These are phyloP conservation scores for Yamadazyma atlantica DNA, from an alignment of 1,139 yeast species.

Conservation along the genomic window DNA sequence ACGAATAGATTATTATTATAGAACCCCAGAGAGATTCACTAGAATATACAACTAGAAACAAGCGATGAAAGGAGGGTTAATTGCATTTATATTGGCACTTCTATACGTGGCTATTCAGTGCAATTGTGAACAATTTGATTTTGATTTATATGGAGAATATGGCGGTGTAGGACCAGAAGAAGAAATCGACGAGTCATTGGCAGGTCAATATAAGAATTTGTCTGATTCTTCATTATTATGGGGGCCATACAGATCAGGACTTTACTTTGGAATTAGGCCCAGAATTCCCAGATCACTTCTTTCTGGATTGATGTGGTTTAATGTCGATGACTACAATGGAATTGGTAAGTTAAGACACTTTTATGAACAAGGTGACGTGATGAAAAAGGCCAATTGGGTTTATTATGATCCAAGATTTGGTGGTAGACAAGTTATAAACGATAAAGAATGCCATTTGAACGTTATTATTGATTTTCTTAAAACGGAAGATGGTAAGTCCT, in stretches of 20 bases:
- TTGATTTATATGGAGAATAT: conserved; percentile 4
- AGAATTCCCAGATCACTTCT: conserved; percentile 72
- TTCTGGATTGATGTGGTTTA: conserved; percentile 90
- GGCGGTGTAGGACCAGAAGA: conserved; percentile 1
- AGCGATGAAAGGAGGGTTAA: not conserved
- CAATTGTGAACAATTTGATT: conserved; percentile 4
- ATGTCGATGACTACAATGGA: conserved; percentile 58
- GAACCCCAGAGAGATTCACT: too few relatives aligned
- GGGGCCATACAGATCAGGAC: conserved; percentile 92
- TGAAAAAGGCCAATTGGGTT: conserved; percentile 83
- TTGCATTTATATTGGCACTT: not conserved
- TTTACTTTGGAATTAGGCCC: conserved; percentile 86
- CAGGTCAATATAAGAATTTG: conserved; percentile 23
- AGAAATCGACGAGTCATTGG: conserved; percentile 13
- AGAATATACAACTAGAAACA: not conserved
- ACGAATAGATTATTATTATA: too few relatives aligned
- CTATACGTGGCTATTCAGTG: not conserved
- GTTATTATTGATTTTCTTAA: conserved; percentile 77
- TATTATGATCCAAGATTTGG: conserved; percentile 85
- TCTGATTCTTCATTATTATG: conserved; percentile 51
- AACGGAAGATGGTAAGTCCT: conserved; percentile 64
- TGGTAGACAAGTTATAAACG: conserved; percentile 76
- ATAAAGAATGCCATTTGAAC: conserved; percentile 60
- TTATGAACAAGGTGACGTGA: conserved; percentile 72
- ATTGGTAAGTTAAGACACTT: conserved; percentile 69